A percentile compares a stretch with the other conserved stretches of the same genome.
Conservation (phyloP, 176 grass and related monocot species). For the Oryza glaberrima region DNA sequence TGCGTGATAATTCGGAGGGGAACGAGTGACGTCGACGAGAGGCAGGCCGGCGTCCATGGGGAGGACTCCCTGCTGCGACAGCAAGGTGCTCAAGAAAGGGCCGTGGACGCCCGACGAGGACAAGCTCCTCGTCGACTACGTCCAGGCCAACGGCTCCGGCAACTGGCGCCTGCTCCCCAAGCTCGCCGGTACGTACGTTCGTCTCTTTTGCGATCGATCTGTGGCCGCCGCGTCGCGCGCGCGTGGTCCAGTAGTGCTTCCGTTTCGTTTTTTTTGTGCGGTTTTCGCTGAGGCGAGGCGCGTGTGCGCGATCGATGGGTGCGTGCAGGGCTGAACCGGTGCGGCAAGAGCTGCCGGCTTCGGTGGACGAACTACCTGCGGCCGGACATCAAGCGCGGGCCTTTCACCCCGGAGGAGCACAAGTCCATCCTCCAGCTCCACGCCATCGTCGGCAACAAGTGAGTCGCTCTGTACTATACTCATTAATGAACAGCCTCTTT, state of each 20-base stretch:
- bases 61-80: slow-evolving; percentile 92
- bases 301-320: too few relatives aligned
- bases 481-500: not conserved
- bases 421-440: slow-evolving; percentile 93
- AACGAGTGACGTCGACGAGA: not conserved
- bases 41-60: slow-evolving; percentile 51
- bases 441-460: slow-evolving; percentile 97
- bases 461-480: not conserved
- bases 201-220: not conserved
- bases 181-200: slow-evolving; percentile 62
- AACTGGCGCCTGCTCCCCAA: slow-evolving; percentile 93
- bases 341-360: slow-evolving; percentile 97
- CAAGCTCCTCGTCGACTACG: slow-evolving; percentile 86
- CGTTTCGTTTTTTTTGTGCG: not conserved
- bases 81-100: slow-evolving; percentile 92
- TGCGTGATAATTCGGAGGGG: not conserved
- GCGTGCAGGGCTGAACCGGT: slow-evolving; percentile 81
- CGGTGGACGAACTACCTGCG: slow-evolving; percentile 99
- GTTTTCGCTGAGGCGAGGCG: not conserved
- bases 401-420: slow-evolving; percentile 87
- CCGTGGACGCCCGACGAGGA: slow-evolving; percentile 97
- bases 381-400: slow-evolving; percentile 96
- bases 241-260: too few relatives aligned
- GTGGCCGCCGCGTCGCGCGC: not conserved
- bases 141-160: slow-evolving; percentile 79